These are phyloP conservation scores for Penicillium taxi DNA, from an alignment of 495 filamentous ascomycete genomes.

Conservation along the genomic window DNA sequence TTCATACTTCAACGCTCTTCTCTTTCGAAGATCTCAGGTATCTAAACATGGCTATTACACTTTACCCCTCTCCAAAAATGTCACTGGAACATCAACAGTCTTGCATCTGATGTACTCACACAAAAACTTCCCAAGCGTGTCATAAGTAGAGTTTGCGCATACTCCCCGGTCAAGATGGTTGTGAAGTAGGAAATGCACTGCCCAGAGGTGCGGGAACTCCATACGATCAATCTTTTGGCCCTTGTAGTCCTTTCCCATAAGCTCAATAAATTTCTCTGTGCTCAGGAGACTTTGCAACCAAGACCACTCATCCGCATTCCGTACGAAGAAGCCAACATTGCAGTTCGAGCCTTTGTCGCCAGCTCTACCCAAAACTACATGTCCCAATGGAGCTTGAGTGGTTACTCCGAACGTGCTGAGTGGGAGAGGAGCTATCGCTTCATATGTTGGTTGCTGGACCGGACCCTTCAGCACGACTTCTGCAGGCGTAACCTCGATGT, in stretches of 20 bases:
- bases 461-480: constrained; percentile 7
- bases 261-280: constrained; percentile 18
- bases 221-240: constrained; percentile 28
- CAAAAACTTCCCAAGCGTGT: constrained; percentile 46
- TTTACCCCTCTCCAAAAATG: constrained; percentile 3
- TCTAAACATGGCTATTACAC: too few relatives aligned
- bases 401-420: constrained; percentile 13
- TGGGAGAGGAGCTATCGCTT: constrained; percentile 3
- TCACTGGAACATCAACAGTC: constrained; percentile 35
- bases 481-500: constrained; percentile 5
- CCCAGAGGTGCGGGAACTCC: constrained; percentile 30
- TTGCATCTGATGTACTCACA: constrained; percentile 41
- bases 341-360: constrained; percentile 45
- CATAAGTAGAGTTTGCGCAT: constrained; percentile 31
- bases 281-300: constrained; percentile 42
- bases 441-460: constrained; percentile 14
- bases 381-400: constrained; percentile 24
- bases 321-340: constrained; percentile 43
- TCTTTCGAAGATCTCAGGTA: too few relatives aligned
- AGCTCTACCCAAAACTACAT: constrained; percentile 35
- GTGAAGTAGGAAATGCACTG: constrained; percentile 46
- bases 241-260: constrained; percentile 23
- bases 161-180: constrained; percentile 46
- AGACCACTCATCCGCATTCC: constrained; percentile 26
- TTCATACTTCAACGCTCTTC: too few relatives aligned